These are phyloP conservation scores for Rubia peregrina DNA, from an alignment of 305 asterid genomes.

Conservation along the genomic window DNA sequence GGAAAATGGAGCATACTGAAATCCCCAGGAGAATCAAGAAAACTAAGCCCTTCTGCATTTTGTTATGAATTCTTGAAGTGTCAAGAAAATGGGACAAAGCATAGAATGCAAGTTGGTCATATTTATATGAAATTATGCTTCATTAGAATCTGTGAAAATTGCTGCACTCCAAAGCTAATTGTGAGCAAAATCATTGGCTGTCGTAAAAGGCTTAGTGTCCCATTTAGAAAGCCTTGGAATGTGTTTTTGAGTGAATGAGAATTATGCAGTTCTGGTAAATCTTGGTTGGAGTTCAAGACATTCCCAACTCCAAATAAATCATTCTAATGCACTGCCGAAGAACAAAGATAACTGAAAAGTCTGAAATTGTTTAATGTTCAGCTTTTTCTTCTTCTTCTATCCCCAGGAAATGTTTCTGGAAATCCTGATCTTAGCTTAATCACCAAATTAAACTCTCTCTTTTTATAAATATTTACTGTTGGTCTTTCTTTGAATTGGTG, in stretches of 20 bases:
- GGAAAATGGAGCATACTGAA: conserved; percentile 14
- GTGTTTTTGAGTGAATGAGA: neutral
- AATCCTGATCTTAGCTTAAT: too few species aligned
- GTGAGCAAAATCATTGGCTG: conserved; percentile 44
- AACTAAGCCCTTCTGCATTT: conserved; percentile 30
- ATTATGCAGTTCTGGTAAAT: neutral
- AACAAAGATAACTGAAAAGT: too few species aligned
- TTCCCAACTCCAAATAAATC: too few species aligned
- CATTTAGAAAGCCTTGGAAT: neutral
- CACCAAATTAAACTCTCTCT: too few species aligned
- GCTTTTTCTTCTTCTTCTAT: too few species aligned
- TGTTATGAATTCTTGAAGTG: neutral
- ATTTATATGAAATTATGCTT: neutral
- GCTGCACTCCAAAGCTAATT: conserved; percentile 41
- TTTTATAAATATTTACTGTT: too few species aligned
- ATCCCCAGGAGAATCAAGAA: conserved; percentile 17
- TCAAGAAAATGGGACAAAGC: neutral
- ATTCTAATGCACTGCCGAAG: too few species aligned
- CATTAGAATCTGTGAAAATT: conserved; percentile 15
- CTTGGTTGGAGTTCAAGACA: neutral
- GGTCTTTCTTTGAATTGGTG: too few species aligned
- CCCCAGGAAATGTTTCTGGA: too few species aligned
- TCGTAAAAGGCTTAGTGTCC: conserved; percentile 19
- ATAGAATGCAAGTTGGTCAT: neutral
- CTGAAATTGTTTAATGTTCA: too few species aligned